These are phyloP conservation scores for Onygenales sp. DNA, from an alignment of 2,329 filamentous ascomycete species.

Conservation along the genomic window DNA sequence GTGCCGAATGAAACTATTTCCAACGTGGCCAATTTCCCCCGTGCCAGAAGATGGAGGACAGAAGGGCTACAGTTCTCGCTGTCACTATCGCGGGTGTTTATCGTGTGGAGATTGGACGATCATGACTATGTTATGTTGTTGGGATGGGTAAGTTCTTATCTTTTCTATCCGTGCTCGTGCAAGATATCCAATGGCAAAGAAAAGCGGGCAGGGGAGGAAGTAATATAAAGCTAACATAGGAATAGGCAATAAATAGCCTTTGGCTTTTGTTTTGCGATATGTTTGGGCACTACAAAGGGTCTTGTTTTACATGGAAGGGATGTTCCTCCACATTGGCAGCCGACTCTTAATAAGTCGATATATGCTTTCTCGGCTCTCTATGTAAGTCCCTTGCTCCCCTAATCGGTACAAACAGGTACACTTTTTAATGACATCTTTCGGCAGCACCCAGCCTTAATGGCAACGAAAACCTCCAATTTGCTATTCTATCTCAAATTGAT, in stretches of 20 bases:
- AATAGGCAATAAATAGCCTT: conserved; percentile 34
- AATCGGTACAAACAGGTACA: background rate
- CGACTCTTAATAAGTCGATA: conserved; percentile 39
- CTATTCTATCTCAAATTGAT: conserved; percentile 82
- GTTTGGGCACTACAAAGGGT: conserved; percentile 34
- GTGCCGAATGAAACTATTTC: no score
- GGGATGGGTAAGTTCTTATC: conserved; percentile 54
- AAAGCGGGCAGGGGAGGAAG: background rate
- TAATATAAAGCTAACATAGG: conserved; percentile 2
- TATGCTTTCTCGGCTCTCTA: conserved; percentile 24
- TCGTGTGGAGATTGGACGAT: conserved; percentile 61
- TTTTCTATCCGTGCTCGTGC: conserved; percentile 7
- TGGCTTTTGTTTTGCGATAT: conserved; percentile 38
- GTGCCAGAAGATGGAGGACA: conserved; percentile 20
- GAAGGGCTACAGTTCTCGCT: conserved; percentile 29
- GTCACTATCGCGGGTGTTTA: conserved; percentile 52
- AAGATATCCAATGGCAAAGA: conserved; percentile 1
- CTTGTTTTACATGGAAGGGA: conserved; percentile 34
- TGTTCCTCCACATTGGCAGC: conserved; percentile 21
- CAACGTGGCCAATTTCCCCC: no score
- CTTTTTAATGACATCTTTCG: background rate
- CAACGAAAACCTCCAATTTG: conserved; percentile 84
- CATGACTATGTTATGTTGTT: conserved; percentile 76
- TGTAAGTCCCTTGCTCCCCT: conserved; percentile 4
- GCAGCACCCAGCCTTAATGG: conserved; percentile 84